A percentile compares a stretch with the other conserved stretches of the same genome.
Conservation (phyloP, 1,284 basidiomycete genomes). For the Trichosporon inkin region DNA sequence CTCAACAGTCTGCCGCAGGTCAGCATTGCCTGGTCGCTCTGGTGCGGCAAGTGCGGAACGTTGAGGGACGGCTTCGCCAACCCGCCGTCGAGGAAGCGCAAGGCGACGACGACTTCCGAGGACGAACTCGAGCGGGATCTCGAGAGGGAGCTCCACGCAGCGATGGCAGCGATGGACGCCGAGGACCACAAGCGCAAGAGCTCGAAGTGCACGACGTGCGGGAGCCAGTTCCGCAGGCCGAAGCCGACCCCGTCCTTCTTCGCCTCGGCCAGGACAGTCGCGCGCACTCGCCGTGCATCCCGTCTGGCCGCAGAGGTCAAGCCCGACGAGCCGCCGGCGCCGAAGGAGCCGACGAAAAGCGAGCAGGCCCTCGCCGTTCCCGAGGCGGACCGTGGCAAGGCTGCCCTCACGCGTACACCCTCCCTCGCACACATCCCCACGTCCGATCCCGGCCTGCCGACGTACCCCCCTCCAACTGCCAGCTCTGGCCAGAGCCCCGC, state of each 20-base stretch:
- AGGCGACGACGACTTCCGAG: background rate
- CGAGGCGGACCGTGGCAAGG: background rate
- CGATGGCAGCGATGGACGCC: background rate
- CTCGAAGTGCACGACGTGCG: conserved; percentile 14
- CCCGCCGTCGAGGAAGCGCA: conserved; percentile 6
- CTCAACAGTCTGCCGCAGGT: conserved; percentile 13
- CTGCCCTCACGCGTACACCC: conserved; percentile 21
- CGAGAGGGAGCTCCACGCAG: background rate
- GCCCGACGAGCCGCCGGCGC: conserved; percentile 4
- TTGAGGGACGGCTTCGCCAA: conserved; percentile 30
- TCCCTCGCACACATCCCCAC: conserved; percentile 33
- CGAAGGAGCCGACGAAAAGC: background rate
- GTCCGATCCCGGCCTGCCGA: conserved; percentile 38
- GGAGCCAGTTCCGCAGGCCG: conserved; percentile 14
- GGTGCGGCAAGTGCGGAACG: conserved; percentile 28
- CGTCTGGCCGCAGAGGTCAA: conserved; percentile 12
- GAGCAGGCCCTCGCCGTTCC: background rate
- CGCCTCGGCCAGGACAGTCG: conserved; percentile 14
- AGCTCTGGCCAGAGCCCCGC: conserved; percentile 2
- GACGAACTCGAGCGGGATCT: conserved; percentile 18
- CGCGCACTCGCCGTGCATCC: conserved; percentile 18
- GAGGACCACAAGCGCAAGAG: conserved; percentile 6
- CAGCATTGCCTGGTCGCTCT: conserved; percentile 35
- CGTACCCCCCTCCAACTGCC: conserved; percentile 26
- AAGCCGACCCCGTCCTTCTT: conserved; percentile 11